Conservation (phyloP, 1,284 basidiomycete species). For the Takashimella koratensis region DNA sequence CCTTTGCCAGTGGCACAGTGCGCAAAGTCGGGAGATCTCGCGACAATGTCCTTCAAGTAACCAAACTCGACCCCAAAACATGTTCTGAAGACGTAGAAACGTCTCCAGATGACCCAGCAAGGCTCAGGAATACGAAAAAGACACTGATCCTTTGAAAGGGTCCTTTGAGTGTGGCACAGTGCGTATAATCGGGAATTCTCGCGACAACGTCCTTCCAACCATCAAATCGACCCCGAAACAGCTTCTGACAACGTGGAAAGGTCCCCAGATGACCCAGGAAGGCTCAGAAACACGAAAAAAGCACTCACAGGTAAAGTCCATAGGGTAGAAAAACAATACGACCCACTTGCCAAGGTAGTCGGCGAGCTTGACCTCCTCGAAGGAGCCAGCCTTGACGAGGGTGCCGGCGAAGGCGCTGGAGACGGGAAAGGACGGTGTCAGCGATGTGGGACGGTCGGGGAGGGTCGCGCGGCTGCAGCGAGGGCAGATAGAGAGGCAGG, state of each 20-base stretch:
- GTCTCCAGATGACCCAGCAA: neutral
- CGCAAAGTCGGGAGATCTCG: no score
- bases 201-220: no score
- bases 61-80: no score
- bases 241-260: no score
- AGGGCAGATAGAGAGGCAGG: neutral
- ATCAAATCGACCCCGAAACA: no score
- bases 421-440: neutral
- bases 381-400: conserved; percentile 69
- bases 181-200: no score
- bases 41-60: no score
- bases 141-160: no score
- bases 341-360: conserved; percentile 82
- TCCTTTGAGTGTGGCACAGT: no score
- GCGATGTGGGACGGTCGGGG: neutral
- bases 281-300: neutral
- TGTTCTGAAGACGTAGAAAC: no score
- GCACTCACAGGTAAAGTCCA: conserved; percentile 47
- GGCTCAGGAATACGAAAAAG: neutral
- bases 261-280: neutral
- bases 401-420: conserved; percentile 61
- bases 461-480: neutral
- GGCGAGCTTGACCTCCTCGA: conserved; percentile 67
- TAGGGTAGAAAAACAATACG: conserved; percentile 74
- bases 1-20: no score